Base-by-base conservation (phyloP, 768 basidiomycete species). In the Gyrodon lividus region DNA sequence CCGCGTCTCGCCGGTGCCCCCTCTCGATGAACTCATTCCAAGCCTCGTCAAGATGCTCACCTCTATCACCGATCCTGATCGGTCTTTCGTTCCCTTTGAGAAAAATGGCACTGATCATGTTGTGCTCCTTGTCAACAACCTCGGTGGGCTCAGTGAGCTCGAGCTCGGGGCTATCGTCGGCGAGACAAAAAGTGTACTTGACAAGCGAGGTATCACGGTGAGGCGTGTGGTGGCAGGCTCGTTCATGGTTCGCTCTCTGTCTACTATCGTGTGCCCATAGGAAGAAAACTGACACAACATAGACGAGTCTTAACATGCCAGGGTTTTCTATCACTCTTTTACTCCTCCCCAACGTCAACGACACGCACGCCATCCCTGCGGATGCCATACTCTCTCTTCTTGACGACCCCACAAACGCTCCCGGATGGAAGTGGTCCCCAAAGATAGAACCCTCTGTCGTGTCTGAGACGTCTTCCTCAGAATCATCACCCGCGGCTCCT, bases 221-320 rank as follows among this genome's bases (percentile, higher is more conserved):
- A 74, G 79, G 55, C 75, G 92, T 9, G 73, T 92, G 35, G 61
- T 95, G 8, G 75, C 82, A 10, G 94, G 94, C 3, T 86, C 87
- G 12, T 93, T 88, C 70, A 96, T 97, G 94, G 91, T 86, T 48
- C 37, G 75, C 67, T 10, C 40, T 13, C 20, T 20, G 24, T 43
- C 17, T 42, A 35, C 1, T 14, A 14, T 9, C 23, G 2, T 22
- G 6, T 4, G 2, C n/a, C n/a, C 24, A 17, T 13, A 14, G 23
- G 28, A 43, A 20, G 14, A 9, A 26, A 10, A 51, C 26, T 52
- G 48, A 56, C 28, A 14, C 24, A 53, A 42, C 7, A 59, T 31
- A 87, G 92, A 93, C 91, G 20, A 90, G 87, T 51, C 78, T 96
- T 57, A 94, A 92, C 69, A 93, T 94, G 89, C 89, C 92, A 26